Percentiles rank a stretch among this genome's conserved stretches.
phyloP scores from a whole-genome alignment of 495 filamentous ascomycete genomes.

The Penicillium cataractarum region DNA sequence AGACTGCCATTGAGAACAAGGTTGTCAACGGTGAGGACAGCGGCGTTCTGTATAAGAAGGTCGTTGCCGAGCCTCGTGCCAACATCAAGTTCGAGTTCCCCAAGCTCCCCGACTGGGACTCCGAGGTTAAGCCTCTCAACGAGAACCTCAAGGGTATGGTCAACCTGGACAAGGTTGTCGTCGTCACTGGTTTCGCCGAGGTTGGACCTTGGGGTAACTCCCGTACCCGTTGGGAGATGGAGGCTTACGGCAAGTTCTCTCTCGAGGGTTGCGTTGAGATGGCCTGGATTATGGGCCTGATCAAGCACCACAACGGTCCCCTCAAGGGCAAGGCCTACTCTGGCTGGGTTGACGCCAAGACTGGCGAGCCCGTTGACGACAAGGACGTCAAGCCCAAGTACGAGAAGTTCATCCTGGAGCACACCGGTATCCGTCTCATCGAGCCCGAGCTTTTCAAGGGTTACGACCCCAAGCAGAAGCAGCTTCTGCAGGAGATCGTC shows the following conservation, averaged over 20 bases:
- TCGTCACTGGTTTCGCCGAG: constrained; percentile 95
- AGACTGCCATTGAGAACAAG: constrained; percentile 96
- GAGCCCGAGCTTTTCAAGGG: constrained; percentile 96
- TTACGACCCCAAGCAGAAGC: constrained; percentile 98
- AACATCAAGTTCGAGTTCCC: constrained; percentile 99
- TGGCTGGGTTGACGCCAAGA: constrained; percentile 95
- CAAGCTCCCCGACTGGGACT: constrained; percentile 84
- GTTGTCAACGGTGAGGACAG: constrained; percentile 92
- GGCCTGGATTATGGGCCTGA: constrained; percentile 99
- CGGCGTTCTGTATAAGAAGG: constrained; percentile 91
- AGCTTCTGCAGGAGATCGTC: constrained; percentile 95
- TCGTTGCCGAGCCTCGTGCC: constrained; percentile 87
- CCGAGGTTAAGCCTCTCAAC: constrained; percentile 86
- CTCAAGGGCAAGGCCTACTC: constrained; percentile 96
- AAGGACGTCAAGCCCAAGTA: constrained; percentile 97
- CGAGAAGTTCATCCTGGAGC: constrained; percentile 93
- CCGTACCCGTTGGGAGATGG: constrained; percentile 98
- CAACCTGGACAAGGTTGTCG: constrained; percentile 95
- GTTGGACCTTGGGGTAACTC: constrained; percentile 98
- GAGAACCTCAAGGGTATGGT: constrained; percentile 93
- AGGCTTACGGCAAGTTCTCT: constrained; percentile 94
- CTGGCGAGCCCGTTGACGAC: constrained; percentile 93
- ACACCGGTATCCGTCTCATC: constrained; percentile 96
- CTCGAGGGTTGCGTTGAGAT: constrained; percentile 98
- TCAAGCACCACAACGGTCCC: constrained; percentile 97